Evolutionary conservation across 2,329 filamentous ascomycete species (phyloP), one percentile per base, ranked within the genome.

Genomic region (Paracamarosporium sp.): DNA sequence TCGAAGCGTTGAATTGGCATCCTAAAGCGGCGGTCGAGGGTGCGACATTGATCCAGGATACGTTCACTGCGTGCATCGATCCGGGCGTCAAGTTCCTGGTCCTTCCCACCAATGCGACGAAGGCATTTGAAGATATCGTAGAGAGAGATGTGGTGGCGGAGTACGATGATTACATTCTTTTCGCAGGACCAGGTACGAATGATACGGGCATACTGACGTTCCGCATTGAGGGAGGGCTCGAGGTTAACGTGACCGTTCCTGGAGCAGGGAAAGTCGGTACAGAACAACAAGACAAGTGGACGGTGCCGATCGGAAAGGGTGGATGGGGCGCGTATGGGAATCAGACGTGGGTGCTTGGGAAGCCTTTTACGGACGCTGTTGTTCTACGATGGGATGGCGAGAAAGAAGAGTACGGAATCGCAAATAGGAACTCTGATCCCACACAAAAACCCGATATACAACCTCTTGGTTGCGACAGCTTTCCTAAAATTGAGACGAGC

Each of bases 21-120:
- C 48, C 55, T 9, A 28, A 33, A 2, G 25, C 24, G 8, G 38
- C 25, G 3, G 58, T 38, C n/a, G 60, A 60, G 33, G 62, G 62
- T n/a, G 60, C 54, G n/a, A 50, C 56, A 1, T 20, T 67, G 6
- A 57, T 65, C 15, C 27, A 59, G 12, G 35, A 56, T 12, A 28
- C 55, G 11, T 67, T 67, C 40, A 57, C 24, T 11, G 62, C 64
- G 7, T 65, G 64, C 36, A 54, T 67, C n/a, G 64, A 67, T 40
- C 64, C 64, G 7, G 64, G 60, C 5, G 57, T 65, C 1, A 33
- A 43, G 4, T 63, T 60, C 24, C 25, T 65, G 4, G 62, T 67
- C 2, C 20, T 67, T 5, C 60, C 64, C 6, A 15, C 43, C 1
- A 58, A 58, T 12, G 59, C 35, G 25, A 41, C 47, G 15, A 6